Evolutionary conservation across 345 rosid species (phyloP).

Genomic region (Anacardium occidentale): DNA sequence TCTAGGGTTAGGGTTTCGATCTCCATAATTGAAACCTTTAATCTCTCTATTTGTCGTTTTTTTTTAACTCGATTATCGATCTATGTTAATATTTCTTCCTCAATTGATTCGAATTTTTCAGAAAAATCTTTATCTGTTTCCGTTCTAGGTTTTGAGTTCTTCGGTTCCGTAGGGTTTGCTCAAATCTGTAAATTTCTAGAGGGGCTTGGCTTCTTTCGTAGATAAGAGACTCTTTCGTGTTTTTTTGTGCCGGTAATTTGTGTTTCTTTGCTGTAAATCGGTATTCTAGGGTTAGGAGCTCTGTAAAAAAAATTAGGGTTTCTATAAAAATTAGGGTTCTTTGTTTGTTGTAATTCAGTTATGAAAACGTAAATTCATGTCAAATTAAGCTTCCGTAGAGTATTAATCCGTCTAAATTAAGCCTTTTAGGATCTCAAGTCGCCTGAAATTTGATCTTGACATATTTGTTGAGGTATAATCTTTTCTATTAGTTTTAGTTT

Average conservation of each 20-base stretch:
- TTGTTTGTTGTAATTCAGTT: conserved; percentile 17
- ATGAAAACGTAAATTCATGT: conserved; percentile 12
- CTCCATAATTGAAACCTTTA: conserved; percentile 15
- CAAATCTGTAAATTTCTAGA: conserved; percentile 35
- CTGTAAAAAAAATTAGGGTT: conserved; percentile 14
- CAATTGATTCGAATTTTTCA: conserved; percentile 25
- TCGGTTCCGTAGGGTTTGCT: conserved; percentile 18
- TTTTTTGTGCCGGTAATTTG: conserved; percentile 10
- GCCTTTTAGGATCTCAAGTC: not conserved
- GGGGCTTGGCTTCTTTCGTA: conserved; percentile 32
- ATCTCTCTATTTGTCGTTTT: conserved; percentile 28
- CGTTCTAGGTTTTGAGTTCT: conserved; percentile 34
- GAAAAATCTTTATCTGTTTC: conserved; percentile 14
- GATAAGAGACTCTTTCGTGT: not conserved
- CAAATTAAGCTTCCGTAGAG: conserved; percentile 2
- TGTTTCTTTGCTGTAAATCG: conserved; percentile 12
- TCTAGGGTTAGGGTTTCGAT: conserved; percentile 60
- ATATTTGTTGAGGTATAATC: conserved; percentile 29
- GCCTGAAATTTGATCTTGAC: conserved; percentile 18
- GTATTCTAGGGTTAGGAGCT: conserved; percentile 53
- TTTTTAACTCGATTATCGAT: conserved; percentile 1
- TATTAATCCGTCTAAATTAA: conserved; percentile 2
- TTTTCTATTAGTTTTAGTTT: not conserved
- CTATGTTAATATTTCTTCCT: not conserved
- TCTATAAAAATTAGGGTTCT: not conserved